A percentile compares a stretch with the other conserved stretches of the same genome.
These are phyloP conservation scores for Paramecium pentaurelia DNA, from an alignment of 73 alveolate species.

Conservation along the genomic window DNA sequence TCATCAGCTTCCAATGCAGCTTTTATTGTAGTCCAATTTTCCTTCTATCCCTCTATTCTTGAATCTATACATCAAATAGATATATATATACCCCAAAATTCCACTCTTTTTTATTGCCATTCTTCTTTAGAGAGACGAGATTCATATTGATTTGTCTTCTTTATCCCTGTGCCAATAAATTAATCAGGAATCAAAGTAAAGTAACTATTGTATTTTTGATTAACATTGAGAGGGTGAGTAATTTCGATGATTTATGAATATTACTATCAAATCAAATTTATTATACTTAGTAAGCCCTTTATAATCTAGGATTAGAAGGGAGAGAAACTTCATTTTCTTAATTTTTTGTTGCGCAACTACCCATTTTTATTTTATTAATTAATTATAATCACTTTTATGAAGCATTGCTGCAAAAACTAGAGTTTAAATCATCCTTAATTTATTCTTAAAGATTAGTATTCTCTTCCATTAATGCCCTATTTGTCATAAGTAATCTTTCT, in stretches of 20 bases:
- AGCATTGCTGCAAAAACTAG: neutral
- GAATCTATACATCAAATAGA: neutral
- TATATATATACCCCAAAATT: conserved; percentile 33
- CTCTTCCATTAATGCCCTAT: neutral
- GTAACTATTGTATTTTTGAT: conserved; percentile 27
- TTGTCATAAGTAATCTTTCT: neutral
- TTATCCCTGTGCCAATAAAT: conserved; percentile 14
- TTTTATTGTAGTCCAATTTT: conserved; percentile 18
- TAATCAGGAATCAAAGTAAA: neutral
- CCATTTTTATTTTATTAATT: neutral
- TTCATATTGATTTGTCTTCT: neutral
- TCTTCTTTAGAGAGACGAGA: conserved; percentile 34
- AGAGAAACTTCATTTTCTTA: conserved; percentile 27
- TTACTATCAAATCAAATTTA: neutral
- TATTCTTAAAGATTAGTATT: neutral
- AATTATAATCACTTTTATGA: neutral
- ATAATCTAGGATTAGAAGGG: conserved; percentile 10
- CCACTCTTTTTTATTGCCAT: conserved; percentile 5
- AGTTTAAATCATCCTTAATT: neutral
- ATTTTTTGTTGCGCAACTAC: conserved; percentile 49
- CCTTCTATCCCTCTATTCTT: conserved; percentile 15
- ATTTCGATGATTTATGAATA: conserved; percentile 4
- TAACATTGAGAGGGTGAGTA: conserved; percentile 39
- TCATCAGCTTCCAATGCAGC: conserved; percentile 42
- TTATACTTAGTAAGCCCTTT: neutral